phyloP scores from a whole-genome alignment of 106 monocot species.

The Apostasia ramifera region DNA sequence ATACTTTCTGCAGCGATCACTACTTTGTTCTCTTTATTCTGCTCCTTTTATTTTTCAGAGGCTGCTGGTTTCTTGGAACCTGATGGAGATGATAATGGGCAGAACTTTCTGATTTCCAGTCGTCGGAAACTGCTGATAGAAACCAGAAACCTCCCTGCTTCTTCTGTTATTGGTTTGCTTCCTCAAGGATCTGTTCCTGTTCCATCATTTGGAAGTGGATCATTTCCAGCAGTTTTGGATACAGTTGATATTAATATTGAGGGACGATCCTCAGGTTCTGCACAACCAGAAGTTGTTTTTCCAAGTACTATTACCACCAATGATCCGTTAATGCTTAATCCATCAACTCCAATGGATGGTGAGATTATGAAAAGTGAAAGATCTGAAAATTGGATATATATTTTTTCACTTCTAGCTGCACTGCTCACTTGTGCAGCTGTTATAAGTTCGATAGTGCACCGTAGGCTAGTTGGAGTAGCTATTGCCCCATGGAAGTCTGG shows the following conservation, averaged over 20 bases:
- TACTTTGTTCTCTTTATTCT: not conserved
- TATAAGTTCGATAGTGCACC: conserved; percentile 3
- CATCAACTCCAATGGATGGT: not conserved
- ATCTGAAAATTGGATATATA: conserved; percentile 21
- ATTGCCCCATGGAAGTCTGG: conserved; percentile 65
- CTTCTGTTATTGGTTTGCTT: conserved; percentile 7
- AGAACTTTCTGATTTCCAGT: conserved; percentile 14
- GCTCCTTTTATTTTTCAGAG: not conserved
- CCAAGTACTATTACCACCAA: conserved; percentile 1
- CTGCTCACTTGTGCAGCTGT: conserved; percentile 30
- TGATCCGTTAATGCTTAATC: not conserved
- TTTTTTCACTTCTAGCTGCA: conserved; percentile 17
- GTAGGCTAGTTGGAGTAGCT: conserved; percentile 15
- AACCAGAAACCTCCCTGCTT: conserved; percentile 58
- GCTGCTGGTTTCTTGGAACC: conserved; percentile 19
- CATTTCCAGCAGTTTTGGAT: conserved; percentile 57
- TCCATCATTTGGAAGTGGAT: conserved; percentile 66
- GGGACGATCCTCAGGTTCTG: not conserved
- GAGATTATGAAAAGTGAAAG: conserved; percentile 3
- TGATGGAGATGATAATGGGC: conserved; percentile 14
- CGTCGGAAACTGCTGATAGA: conserved; percentile 48
- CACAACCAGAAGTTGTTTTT: not conserved
- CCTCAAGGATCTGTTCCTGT: conserved; percentile 19
- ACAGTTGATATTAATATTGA: not conserved
- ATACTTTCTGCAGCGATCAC: not conserved